Base-by-base conservation (phyloP, 768 basidiomycete genomes). In the Tephrocybe sp. region DNA sequence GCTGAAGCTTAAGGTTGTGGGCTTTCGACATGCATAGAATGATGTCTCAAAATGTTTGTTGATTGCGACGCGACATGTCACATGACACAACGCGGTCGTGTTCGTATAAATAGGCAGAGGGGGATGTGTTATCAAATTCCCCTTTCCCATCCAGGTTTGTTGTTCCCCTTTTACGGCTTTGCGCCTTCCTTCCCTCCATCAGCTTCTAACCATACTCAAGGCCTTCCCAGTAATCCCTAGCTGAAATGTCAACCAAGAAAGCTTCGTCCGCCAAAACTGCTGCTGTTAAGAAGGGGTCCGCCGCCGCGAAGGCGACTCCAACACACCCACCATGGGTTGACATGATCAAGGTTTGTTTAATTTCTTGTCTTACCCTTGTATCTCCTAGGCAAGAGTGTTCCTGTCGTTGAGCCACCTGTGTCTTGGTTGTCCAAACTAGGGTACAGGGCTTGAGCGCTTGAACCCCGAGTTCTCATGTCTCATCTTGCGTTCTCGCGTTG, bases 271-370 rank as follows among this genome's bases (percentile, higher is more conserved):
- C 61, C 24, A 79, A 75, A 70, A 83, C 81, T 64, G 56, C 77
- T 29, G 61, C 74, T 47, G 81, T 43, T 11, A 52, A 78, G 69
- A 50, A 44, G 16, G 31, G 49, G 13, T 23, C 30, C 24, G 62
- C 30, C 24, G 62, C 74, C 45, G 82, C 55, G 9, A 56, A 78
- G 68, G 57, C 70, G 29, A 64, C 73, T 16, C 58, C 72, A 41
- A 64, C 77, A 34, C 83, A 84, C 58, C 83, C 84, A 11, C 64
- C 76, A 50, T 86, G 83, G 82, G 66, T 78, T 40, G 82, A 89
- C 47, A 90, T 90, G 87, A 88, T 90, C 67, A 88, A 88, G 77
- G 87, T 86, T 59, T 63, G 75, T 38, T 41, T 39, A 53, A 42
- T 62, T 45, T 25, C 30, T 11, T 31, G 34, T 38, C 4, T 23